Evolutionary conservation across 2,329 filamentous ascomycete genomes (phyloP).

Genomic region (Raffaelea arxii): DNA sequence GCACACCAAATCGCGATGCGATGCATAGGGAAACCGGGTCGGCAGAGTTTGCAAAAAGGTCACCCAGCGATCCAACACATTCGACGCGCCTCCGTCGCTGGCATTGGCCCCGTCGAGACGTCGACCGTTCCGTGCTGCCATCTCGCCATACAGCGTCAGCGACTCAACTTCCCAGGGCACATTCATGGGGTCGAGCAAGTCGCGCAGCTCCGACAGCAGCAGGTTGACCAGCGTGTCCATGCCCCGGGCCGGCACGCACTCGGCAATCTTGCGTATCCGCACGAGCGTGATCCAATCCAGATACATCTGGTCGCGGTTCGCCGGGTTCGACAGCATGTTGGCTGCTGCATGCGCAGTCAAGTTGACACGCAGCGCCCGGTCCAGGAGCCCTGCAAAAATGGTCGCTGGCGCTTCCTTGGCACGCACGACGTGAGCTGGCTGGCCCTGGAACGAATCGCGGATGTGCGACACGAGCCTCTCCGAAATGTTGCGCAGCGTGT

Average conservation of each 20-base stretch:
- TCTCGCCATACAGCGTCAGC: constrained; percentile 49
- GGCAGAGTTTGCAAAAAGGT: constrained; percentile 61
- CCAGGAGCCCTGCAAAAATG: constrained; percentile 76
- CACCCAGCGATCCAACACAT: constrained; percentile 71
- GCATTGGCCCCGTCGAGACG: constrained; percentile 26
- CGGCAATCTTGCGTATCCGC: constrained; percentile 51
- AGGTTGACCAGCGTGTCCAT: constrained; percentile 59
- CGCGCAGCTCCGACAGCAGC: constrained; percentile 56
- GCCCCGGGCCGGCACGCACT: constrained; percentile 50
- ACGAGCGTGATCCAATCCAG: constrained; percentile 72
- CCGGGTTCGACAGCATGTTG: constrained; percentile 80
- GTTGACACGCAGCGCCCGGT: constrained; percentile 84
- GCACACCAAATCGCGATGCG: constrained; percentile 63
- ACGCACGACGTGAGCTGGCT: constrained; percentile 74
- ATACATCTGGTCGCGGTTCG: constrained; percentile 93
- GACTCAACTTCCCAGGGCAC: constrained; percentile 57
- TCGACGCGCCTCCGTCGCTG: constrained; percentile 39
- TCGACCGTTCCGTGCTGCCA: constrained; percentile 36
- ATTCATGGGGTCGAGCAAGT: constrained; percentile 58
- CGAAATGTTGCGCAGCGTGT: constrained; percentile 79
- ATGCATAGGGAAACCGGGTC: constrained; percentile 62
- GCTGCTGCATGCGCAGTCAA: constrained; percentile 88
- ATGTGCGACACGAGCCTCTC: constrained; percentile 74
- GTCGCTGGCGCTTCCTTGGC: constrained; percentile 84
- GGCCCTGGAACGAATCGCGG: constrained; percentile 71